Percentiles rank a stretch among this genome's conserved stretches.
These are phyloP conservation scores for Penstemon newberryi DNA, from an alignment of 257 asterid species.

Conservation along the genomic window DNA sequence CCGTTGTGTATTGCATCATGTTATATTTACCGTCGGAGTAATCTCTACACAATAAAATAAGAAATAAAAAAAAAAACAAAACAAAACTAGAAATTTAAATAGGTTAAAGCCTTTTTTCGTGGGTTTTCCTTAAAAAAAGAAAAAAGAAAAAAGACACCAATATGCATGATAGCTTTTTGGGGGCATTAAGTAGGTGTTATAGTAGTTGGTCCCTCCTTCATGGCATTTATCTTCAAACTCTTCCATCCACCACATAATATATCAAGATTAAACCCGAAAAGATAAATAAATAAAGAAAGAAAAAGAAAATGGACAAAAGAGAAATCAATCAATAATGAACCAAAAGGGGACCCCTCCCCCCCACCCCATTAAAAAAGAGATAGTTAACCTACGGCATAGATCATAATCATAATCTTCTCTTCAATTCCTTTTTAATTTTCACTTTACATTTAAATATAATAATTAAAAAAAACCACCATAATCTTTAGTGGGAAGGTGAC, in stretches of 20 bases:
- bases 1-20: too few species aligned
- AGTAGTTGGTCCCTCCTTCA: conserved; percentile 64
- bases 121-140: neutral
- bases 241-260: conserved; percentile 66
- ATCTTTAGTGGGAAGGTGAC: conserved; percentile 67
- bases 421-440: neutral
- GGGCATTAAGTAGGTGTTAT: conserved; percentile 65
- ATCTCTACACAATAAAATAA: too few species aligned
- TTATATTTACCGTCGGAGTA: too few species aligned
- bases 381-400: conserved; percentile 9
- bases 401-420: conserved; percentile 32
- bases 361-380: neutral
- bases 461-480: neutral
- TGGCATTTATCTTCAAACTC: conserved; percentile 71
- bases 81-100: too few species aligned
- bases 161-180: conserved; percentile 41
- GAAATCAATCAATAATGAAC: conserved; percentile 57
- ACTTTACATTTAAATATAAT: neutral
- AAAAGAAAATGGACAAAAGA: conserved; percentile 43
- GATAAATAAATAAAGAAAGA: conserved; percentile 12
- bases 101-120: too few species aligned
- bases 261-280: conserved; percentile 22
- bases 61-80: too few species aligned
- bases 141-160: conserved; percentile 17
- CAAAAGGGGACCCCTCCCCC: conserved; percentile 40